Conservation (phyloP, 192 early-diverging fungal species). For the Neocallimastix lanati region DNA sequence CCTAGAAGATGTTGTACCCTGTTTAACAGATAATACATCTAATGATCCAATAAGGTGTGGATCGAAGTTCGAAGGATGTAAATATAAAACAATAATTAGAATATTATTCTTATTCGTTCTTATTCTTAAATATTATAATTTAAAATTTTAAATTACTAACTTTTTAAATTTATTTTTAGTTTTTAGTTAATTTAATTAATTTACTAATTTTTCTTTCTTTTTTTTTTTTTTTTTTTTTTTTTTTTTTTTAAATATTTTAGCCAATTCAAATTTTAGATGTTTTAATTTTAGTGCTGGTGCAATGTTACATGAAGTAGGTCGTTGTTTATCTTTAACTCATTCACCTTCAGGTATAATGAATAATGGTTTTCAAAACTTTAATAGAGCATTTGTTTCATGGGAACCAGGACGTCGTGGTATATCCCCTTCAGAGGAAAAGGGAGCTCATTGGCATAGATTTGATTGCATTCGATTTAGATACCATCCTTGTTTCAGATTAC, state of each 20-base stretch:
- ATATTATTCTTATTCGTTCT: too few species aligned
- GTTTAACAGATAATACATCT: conserved; percentile 30
- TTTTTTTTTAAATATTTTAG: too few species aligned
- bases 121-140: too few species aligned
- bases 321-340: conserved; percentile 34
- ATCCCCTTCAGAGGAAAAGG: conserved; percentile 27
- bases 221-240: too few species aligned
- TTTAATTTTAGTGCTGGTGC: conserved; percentile 53
- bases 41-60: conserved; percentile 22
- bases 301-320: conserved; percentile 58
- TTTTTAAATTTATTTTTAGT: too few species aligned
- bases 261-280: conserved; percentile 2
- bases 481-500: conserved; percentile 35
- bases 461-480: conserved; percentile 36
- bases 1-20: conserved; percentile 33
- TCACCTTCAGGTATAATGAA: conserved; percentile 38
- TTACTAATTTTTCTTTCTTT: too few species aligned
- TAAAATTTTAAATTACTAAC: too few species aligned
- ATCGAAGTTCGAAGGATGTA: background rate
- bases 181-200: too few species aligned
- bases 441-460: conserved; percentile 44
- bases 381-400: conserved; percentile 43
- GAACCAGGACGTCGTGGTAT: conserved; percentile 24
- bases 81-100: too few species aligned
- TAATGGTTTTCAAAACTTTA: conserved; percentile 44